These are phyloP conservation scores for Ascochyta fabae DNA, from an alignment of 2,329 filamentous ascomycete genomes.

Conservation along the genomic window DNA sequence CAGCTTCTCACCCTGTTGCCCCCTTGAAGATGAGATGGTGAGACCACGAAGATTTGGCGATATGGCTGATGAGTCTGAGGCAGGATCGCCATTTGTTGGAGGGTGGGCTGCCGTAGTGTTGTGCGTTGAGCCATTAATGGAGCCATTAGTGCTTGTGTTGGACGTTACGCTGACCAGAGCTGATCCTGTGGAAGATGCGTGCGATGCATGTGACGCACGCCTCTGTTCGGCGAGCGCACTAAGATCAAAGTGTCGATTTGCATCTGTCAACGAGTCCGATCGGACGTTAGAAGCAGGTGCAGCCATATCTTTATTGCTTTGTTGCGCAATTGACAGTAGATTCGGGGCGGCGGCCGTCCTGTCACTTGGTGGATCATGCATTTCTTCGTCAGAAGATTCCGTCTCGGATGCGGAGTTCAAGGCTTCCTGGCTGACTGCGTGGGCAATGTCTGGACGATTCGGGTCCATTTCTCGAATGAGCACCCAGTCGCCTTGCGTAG, in stretches of 20 bases:
- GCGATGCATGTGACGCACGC: constrained; percentile 15
- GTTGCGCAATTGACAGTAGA: not conserved
- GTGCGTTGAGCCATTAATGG: constrained; percentile 14
- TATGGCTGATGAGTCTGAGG: constrained; percentile 29
- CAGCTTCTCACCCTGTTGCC: constrained; percentile 39
- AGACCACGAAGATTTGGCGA: constrained; percentile 40
- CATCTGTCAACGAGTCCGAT: constrained; percentile 10
- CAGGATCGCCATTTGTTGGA: constrained; percentile 9
- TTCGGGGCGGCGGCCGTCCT: constrained; percentile 12
- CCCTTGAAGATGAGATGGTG: constrained; percentile 42
- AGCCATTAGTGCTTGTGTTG: constrained; percentile 9
- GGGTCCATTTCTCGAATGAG: constrained; percentile 70
- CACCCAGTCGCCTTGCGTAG: constrained; percentile 69
- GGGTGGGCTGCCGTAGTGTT: constrained; percentile 18
- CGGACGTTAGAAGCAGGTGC: not conserved
- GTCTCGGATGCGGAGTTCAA: constrained; percentile 56
- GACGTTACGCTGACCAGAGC: constrained; percentile 13
- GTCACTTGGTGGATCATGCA: constrained; percentile 31
- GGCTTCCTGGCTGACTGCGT: constrained; percentile 60
- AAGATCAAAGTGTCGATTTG: constrained; percentile 1
- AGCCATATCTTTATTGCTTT: not conserved
- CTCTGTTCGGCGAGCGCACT: constrained; percentile 2
- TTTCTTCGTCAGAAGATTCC: constrained; percentile 53
- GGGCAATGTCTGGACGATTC: constrained; percentile 69
- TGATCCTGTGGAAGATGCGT: constrained; percentile 14